A percentile compares a stretch with the other conserved stretches of the same genome.
Conservation (phyloP, 2,329 filamentous ascomycete species). For the Ciborinia camelliae region DNA sequence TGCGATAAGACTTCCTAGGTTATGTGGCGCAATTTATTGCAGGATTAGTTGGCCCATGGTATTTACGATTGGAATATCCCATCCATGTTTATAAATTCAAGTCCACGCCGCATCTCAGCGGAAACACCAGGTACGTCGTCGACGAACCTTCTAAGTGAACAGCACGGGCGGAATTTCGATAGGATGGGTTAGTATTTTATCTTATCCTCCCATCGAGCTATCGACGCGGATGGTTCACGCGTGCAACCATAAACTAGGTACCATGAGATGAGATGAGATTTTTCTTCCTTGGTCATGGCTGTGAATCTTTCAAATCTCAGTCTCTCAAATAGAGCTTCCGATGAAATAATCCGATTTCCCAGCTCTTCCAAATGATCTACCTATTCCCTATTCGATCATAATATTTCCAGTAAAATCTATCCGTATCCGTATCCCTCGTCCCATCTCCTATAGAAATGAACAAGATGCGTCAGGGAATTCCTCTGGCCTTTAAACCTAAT, state of each 20-base stretch:
- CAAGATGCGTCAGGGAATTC: constrained; percentile 50
- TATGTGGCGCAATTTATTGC: constrained; percentile 52
- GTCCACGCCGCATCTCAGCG: neutral
- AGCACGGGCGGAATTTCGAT: constrained; percentile 44
- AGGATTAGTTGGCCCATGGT: constrained; percentile 48
- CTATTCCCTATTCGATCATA: constrained; percentile 60
- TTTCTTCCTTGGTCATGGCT: constrained; percentile 51
- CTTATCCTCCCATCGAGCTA: constrained; percentile 39
- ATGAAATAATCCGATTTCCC: constrained; percentile 58
- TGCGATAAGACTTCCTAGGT: constrained; percentile 54
- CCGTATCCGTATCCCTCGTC: constrained; percentile 56
- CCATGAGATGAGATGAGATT: too few relatives aligned
- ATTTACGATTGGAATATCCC: constrained; percentile 23
- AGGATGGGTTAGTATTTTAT: constrained; percentile 38
- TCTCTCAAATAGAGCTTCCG: constrained; percentile 48
- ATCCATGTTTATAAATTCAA: neutral
- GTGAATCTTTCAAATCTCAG: constrained; percentile 59
- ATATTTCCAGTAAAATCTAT: constrained; percentile 61
- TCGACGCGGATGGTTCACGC: constrained; percentile 60
- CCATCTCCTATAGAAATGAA: constrained; percentile 59
- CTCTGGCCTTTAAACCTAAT: constrained; percentile 48
- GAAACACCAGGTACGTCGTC: neutral
- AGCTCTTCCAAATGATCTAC: constrained; percentile 54
- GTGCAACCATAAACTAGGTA: constrained; percentile 56
- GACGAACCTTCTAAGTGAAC: constrained; percentile 39